Evolutionary conservation across 129 eudicot species (phyloP).

Genomic region (Flaveria ramosissima): DNA sequence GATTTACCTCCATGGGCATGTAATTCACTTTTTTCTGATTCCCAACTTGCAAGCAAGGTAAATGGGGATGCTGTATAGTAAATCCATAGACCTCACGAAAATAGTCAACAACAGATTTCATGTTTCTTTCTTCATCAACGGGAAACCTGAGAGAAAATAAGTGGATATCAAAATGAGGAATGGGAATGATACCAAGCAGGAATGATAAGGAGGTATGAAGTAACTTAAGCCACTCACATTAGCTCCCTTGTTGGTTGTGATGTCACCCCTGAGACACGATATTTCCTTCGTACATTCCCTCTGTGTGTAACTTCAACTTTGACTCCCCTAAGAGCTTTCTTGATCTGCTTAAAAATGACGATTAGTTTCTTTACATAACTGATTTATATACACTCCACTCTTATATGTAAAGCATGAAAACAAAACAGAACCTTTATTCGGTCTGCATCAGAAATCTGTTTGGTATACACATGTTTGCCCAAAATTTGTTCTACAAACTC

Average conservation of each 20-base stretch:
- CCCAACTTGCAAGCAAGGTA: constrained; percentile 89
- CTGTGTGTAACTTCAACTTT: constrained; percentile 89
- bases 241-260: constrained; percentile 76
- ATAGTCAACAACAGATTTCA: constrained; percentile 78
- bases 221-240: constrained; percentile 42
- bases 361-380: neutral
- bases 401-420: neutral
- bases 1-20: constrained; percentile 87
- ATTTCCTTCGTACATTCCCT: constrained; percentile 67
- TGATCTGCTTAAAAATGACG: constrained; percentile 47
- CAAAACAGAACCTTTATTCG: constrained; percentile 49
- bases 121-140: constrained; percentile 63
- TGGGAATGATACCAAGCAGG: neutral
- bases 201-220: neutral
- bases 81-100: constrained; percentile 74
- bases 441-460: constrained; percentile 74
- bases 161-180: constrained; percentile 4
- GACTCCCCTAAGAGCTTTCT: constrained; percentile 78
- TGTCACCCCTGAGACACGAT: constrained; percentile 78
- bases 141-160: constrained; percentile 52
- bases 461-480: constrained; percentile 59
- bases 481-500: constrained; percentile 76
- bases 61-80: constrained; percentile 62
- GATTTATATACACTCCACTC: neutral
- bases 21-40: constrained; percentile 70